Conservation (phyloP, 306 rosid species). For the Sicyos baderoa region DNA sequence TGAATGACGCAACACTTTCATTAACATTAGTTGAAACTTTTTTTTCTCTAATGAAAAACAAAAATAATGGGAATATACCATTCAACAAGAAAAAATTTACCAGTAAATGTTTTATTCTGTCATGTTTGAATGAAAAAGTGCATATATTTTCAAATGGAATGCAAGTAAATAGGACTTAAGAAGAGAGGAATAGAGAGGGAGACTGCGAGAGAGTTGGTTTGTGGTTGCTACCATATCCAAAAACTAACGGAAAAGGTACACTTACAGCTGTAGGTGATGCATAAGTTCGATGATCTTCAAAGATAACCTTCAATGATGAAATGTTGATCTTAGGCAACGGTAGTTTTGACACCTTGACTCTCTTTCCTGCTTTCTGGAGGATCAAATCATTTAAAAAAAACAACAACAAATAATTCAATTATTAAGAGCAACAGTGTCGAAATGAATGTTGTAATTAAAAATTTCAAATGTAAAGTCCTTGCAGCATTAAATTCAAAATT, state of each 20-base stretch:
- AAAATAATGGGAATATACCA: constrained; percentile 1
- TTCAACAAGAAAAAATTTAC: not conserved
- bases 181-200: not conserved
- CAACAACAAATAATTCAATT: not conserved
- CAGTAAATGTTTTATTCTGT: not conserved
- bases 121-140: not conserved
- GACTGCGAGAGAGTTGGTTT: not conserved
- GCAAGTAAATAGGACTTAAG: not conserved
- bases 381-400: constrained; percentile 10
- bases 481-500: not conserved
- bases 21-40: not conserved
- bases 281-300: constrained; percentile 89
- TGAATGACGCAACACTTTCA: constrained; percentile 1
- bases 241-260: constrained; percentile 12
- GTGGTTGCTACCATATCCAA: not conserved
- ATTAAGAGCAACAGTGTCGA: not conserved
- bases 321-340: constrained; percentile 74
- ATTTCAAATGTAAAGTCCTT: constrained; percentile 3
- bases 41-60: not conserved
- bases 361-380: constrained; percentile 67
- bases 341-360: constrained; percentile 70
- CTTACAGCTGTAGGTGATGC: constrained; percentile 87
- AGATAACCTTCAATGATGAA: constrained; percentile 68
- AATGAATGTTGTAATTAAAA: not conserved
- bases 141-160: constrained; percentile 2